Conservation (phyloP, 2,329 filamentous ascomycete species). For the Aspergillus brunneoviolaceus region DNA sequence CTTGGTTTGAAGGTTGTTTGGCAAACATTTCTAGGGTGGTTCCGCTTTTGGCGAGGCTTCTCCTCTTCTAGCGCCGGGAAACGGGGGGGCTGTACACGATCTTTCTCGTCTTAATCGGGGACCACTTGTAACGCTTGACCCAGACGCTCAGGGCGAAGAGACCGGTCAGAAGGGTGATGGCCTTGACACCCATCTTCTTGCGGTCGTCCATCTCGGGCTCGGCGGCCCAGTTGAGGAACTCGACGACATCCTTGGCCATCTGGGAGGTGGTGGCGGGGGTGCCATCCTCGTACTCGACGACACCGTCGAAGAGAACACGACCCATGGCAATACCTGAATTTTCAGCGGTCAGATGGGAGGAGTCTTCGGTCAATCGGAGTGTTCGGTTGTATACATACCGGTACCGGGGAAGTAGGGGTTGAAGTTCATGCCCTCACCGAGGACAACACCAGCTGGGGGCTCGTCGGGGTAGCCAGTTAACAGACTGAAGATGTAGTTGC, state of each 20-base stretch:
- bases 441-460: constrained; percentile 80
- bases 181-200: constrained; percentile 99
- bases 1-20: not conserved
- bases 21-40: constrained; percentile 30
- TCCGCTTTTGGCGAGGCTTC: constrained; percentile 17
- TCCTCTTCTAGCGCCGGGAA: constrained; percentile 33
- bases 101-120: constrained; percentile 93
- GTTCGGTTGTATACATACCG: constrained; percentile 49
- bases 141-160: constrained; percentile 88
- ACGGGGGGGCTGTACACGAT: constrained; percentile 77
- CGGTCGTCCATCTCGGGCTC: constrained; percentile 99
- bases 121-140: constrained; percentile 99
- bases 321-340: constrained; percentile 81
- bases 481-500: constrained; percentile 97
- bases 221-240: constrained; percentile 99
- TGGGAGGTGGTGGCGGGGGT: constrained; percentile 93
- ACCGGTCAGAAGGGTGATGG: constrained; percentile 73
- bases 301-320: constrained; percentile 93
- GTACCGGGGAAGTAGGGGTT: constrained; percentile 99
- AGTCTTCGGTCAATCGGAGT: not conserved
- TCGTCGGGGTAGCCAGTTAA: constrained; percentile 98
- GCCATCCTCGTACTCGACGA: constrained; percentile 97
- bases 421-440: constrained; percentile 94
- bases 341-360: not conserved
- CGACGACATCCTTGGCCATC: constrained; percentile 99